Evolutionary conservation across 345 rosid species (phyloP).

Genomic region (Populus deltoides): DNA sequence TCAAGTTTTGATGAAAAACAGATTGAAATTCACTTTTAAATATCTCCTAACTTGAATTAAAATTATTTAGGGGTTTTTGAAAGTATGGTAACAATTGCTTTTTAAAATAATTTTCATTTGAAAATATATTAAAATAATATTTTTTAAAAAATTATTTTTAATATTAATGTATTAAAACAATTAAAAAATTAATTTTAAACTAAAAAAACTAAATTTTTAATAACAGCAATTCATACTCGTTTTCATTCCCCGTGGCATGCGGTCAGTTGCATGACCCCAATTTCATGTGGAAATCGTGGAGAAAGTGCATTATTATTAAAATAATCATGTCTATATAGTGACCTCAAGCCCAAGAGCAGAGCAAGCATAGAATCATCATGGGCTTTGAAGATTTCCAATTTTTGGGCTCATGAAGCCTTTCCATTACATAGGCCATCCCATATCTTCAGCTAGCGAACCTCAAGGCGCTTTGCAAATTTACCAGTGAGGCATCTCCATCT

Average conservation of each 20-base stretch:
- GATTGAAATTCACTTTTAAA: too few relatives aligned
- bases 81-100: fast-evolving
- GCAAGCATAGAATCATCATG: not conserved
- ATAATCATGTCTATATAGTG: not conserved
- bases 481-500: not conserved
- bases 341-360: not conserved
- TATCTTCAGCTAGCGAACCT: not conserved
- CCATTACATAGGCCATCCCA: not conserved
- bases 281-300: not conserved
- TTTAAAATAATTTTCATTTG: too few relatives aligned
- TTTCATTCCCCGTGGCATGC: not conserved
- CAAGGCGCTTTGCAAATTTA: not conserved
- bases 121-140: too few relatives aligned
- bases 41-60: not conserved
- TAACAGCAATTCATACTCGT: too few relatives aligned
- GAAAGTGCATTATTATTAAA: not conserved
- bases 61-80: fast-evolving
- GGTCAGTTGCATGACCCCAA: not conserved
- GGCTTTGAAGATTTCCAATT: not conserved
- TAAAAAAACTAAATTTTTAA: too few relatives aligned
- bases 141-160: too few relatives aligned
- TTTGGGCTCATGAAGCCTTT: not conserved
- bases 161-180: fast-evolving
- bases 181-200: too few relatives aligned
- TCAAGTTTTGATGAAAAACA: fast-evolving